phyloP scores from a whole-genome alignment of 441 rosid genomes.

The Melastoma candidum region DNA sequence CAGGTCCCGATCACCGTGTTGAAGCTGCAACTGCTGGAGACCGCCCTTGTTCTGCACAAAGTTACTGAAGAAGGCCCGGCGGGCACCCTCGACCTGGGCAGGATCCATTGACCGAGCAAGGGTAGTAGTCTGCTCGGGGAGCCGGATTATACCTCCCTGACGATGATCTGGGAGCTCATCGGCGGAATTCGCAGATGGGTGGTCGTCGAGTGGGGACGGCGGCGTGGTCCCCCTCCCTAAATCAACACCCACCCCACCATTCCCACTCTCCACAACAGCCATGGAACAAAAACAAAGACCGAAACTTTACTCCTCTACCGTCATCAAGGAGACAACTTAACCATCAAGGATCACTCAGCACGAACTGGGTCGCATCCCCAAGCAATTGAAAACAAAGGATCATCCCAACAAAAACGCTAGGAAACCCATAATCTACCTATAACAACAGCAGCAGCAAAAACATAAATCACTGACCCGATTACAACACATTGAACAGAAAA shows the following conservation, averaged over 20 bases:
- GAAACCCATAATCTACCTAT: too few species aligned
- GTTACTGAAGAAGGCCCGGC: conserved; percentile 21
- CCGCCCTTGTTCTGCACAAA: conserved; percentile 13
- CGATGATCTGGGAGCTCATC: conserved; percentile 29
- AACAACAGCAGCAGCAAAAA: too few species aligned
- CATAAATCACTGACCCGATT: too few species aligned
- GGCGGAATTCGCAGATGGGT: conserved; percentile 30
- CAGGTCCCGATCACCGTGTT: conserved; percentile 29
- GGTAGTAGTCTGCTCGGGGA: not conserved
- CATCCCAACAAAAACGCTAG: too few species aligned
- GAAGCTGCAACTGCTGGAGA: conserved; percentile 2
- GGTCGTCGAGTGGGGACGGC: conserved; percentile 30
- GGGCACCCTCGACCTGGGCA: conserved; percentile 11
- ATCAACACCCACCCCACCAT: conserved; percentile 21
- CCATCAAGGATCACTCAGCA: too few species aligned
- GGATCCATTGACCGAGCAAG: conserved; percentile 25
- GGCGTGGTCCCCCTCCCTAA: conserved; percentile 29
- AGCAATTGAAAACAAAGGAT: too few species aligned
- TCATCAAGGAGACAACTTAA: too few species aligned
- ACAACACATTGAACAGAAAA: too few species aligned
- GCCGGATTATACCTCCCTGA: too few species aligned
- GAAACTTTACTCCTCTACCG: too few species aligned
- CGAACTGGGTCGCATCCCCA: too few species aligned
- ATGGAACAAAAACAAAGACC: conserved; percentile 14
- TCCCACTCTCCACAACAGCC: conserved; percentile 68